Evolutionary conservation across 2,329 filamentous ascomycete genomes (phyloP), one percentile per base, ranked within the genome.

Genomic region (Eutypella sp.): DNA sequence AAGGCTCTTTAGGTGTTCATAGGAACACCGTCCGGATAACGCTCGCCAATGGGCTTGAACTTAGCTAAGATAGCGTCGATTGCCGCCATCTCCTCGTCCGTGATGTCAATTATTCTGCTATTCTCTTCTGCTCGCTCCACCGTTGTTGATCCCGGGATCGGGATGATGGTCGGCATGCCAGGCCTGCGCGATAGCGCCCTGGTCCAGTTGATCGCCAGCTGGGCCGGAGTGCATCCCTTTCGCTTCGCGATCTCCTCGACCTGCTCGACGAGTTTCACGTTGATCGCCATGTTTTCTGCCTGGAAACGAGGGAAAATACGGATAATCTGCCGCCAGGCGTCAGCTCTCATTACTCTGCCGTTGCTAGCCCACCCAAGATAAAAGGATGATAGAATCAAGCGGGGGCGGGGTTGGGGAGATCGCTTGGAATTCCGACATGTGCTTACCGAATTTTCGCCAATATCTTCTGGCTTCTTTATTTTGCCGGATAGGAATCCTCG

Each of bases 171-270:
- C 19, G 76, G 77, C 72, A 78, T 72, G 33, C 75, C 79, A 5
- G 75, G 70, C 29, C 67, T 69, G 42, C 65, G 67, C 36, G 71
- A 75, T 34, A 81, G 66, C 2, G 71, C 64, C 38, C 72, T 55
- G 3, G 81, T 65, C 84, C 85, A 90, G 42, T 73, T 75, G 44
- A 89, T 69, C 13, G 84, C 84, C 23, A 89, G 68, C 66, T 89
- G 85, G 1, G 75, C 74, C 4, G 78, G 60, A 1, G 80, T 85
- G 57, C 73, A 77, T 1, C 73, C 72, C 66, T 86, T 87, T 55
- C 70, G 70, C 54, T 68, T 59, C 1, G 85, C 84, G 31, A 89
- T 57, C 20, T 67, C 67, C 58, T 81, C 67, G 11, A 89, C 64
- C 46, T 79, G 70, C 6, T 71, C 52, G 9, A 82, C 79, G 5